Percentiles rank a stretch among this genome's conserved stretches.
Conservation (phyloP, 768 basidiomycete genomes). For the Hygrocybe coccinea region DNA sequence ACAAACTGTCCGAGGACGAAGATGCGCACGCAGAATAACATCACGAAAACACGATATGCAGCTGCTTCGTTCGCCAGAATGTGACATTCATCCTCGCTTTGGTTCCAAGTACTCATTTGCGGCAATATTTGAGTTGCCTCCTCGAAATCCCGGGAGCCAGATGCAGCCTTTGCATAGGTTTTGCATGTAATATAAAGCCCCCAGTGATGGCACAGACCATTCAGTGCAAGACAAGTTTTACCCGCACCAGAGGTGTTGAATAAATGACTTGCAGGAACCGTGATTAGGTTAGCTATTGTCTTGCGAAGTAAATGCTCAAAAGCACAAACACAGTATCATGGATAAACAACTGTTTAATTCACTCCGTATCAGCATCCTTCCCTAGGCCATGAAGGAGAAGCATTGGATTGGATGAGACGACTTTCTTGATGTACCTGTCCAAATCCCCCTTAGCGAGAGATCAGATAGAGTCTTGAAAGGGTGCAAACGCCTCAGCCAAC, state of each 20-base stretch:
- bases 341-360: constrained; percentile 6
- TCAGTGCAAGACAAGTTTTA: constrained; percentile 9
- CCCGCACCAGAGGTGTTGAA: constrained; percentile 9
- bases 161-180: neutral
- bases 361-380: constrained; percentile 2
- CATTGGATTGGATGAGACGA: constrained; percentile 5
- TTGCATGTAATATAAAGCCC: constrained; percentile 8
- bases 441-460: constrained; percentile 5
- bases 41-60: constrained; percentile 10
- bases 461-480: constrained; percentile 7
- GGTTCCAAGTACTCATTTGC: constrained; percentile 11
- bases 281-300: constrained; percentile 2
- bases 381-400: constrained; percentile 12
- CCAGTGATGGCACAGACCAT: constrained; percentile 10
- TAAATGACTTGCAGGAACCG: constrained; percentile 5
- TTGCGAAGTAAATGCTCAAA: constrained; percentile 1
- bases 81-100: neutral
- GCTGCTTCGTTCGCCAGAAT: constrained; percentile 4
- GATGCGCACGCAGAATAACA: constrained; percentile 12
- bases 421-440: constrained; percentile 5
- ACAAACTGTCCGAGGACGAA: constrained; percentile 12
- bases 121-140: constrained; percentile 8
- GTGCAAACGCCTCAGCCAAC: constrained; percentile 7
- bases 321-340: constrained; percentile 8
- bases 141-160: constrained; percentile 10